Evolutionary conservation across 2,329 filamentous ascomycete genomes (phyloP).

Genomic region (Plectosphaerella sp.): DNA sequence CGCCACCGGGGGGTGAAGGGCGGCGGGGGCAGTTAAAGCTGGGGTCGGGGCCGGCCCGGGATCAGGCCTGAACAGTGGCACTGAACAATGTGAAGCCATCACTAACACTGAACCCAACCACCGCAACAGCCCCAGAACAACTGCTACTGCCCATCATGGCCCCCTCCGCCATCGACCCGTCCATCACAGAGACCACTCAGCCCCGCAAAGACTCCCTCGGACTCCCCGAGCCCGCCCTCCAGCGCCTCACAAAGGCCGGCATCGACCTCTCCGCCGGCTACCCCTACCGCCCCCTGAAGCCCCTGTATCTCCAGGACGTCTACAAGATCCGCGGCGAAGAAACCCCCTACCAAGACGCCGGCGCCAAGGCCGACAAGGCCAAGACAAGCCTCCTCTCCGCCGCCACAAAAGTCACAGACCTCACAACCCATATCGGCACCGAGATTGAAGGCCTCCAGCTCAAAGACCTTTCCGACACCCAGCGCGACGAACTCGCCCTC

Average conservation of each 20-base stretch:
- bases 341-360: constrained; percentile 54
- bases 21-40: too few relatives aligned
- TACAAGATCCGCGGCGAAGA: constrained; percentile 58
- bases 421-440: constrained; percentile 59
- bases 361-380: constrained; percentile 59
- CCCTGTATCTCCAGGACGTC: constrained; percentile 66
- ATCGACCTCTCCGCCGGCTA: constrained; percentile 68
- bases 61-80: too few relatives aligned
- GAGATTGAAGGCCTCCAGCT: constrained; percentile 61
- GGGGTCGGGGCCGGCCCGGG: too few relatives aligned
- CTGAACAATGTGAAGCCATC: too few relatives aligned
- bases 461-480: constrained; percentile 54
- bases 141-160: constrained; percentile 26
- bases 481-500: constrained; percentile 58
- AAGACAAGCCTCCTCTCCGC: constrained; percentile 58
- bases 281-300: constrained; percentile 63
- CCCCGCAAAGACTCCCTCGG: constrained; percentile 61
- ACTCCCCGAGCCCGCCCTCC: constrained; percentile 52
- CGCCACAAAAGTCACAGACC: constrained; percentile 57
- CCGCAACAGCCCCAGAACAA: too few relatives aligned
- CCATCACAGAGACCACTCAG: constrained; percentile 58
- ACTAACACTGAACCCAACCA: too few relatives aligned
- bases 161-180: constrained; percentile 55
- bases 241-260: constrained; percentile 61
- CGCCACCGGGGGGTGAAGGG: too few relatives aligned